Percentiles rank a stretch among this genome's conserved stretches.
phyloP scores from a whole-genome alignment of 805 yeast species.

The Lipomyces mesembrius region DNA sequence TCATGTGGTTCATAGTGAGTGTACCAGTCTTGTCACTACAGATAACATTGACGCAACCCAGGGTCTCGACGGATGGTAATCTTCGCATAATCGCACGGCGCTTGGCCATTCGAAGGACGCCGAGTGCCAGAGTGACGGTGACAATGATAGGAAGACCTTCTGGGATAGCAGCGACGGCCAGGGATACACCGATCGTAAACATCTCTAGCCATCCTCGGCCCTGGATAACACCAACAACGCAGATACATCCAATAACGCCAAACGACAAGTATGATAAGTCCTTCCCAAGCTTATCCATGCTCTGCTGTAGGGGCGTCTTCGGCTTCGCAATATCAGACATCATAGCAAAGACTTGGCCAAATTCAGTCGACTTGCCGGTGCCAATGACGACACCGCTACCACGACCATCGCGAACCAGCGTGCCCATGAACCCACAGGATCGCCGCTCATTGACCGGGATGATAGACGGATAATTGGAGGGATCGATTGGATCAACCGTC shows the following conservation, averaged over 20 bases:
- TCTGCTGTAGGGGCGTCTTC: constrained; percentile 91
- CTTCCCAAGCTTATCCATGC: constrained; percentile 95
- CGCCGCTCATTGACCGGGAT: constrained; percentile 67
- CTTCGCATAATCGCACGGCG: constrained; percentile 93
- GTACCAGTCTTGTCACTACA: constrained; percentile 87
- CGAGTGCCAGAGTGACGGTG: constrained; percentile 94
- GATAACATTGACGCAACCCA: constrained; percentile 88
- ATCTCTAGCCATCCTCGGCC: constrained; percentile 96
- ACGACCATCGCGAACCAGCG: constrained; percentile 93
- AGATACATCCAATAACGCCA: constrained; percentile 86
- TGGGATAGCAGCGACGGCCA: constrained; percentile 99
- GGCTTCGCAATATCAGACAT: constrained; percentile 95
- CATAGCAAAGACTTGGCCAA: constrained; percentile 94
- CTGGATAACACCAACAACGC: constrained; percentile 84
- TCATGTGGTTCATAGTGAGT: constrained; percentile 77
- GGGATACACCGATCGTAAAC: constrained; percentile 95
- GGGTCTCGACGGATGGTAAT: constrained; percentile 91
- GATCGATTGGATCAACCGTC: constrained; percentile 52
- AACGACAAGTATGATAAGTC: constrained; percentile 86
- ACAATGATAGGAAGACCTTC: constrained; percentile 98
- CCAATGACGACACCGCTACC: constrained; percentile 93
- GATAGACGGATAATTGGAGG: constrained; percentile 31
- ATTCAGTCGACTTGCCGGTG: constrained; percentile 86
- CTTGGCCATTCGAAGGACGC: constrained; percentile 94
- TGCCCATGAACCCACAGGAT: constrained; percentile 94